A percentile compares a stretch with the other conserved stretches of the same genome.
Conservation (phyloP, 1,284 basidiomycete species). For the Flammula alnicola region DNA sequence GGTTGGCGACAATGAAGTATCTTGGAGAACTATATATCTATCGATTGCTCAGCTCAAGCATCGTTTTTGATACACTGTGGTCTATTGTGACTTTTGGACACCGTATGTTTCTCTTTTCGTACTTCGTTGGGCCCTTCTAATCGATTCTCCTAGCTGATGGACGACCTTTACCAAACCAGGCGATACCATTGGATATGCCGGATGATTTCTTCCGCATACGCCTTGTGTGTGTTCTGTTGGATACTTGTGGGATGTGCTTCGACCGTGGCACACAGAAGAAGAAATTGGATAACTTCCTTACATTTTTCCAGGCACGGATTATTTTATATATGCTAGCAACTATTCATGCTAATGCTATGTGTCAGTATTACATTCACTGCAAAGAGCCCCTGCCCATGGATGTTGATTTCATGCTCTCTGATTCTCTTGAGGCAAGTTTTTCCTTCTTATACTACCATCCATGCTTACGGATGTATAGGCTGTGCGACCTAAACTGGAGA, state of each 20-base stretch:
- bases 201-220: constrained; percentile 97
- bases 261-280: constrained; percentile 89
- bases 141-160: constrained; percentile 69
- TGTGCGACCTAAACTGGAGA: constrained; percentile 75
- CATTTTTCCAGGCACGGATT: constrained; percentile 84
- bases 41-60: constrained; percentile 85
- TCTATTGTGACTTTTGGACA: constrained; percentile 95
- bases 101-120: constrained; percentile 58
- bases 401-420: constrained; percentile 94
- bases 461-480: constrained; percentile 50
- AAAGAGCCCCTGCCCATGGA: constrained; percentile 94
- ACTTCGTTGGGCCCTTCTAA: constrained; percentile 11
- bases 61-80: constrained; percentile 96
- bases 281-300: constrained; percentile 91
- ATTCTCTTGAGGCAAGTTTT: constrained; percentile 82
- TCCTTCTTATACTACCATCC: neutral
- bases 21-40: constrained; percentile 98
- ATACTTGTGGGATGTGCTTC: constrained; percentile 98
- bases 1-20: constrained; percentile 91
- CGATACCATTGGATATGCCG: constrained; percentile 83
- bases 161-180: constrained; percentile 82
- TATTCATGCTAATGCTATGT: too few species aligned
- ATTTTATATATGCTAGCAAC: too few species aligned
- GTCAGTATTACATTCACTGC: constrained; percentile 90
- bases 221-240: constrained; percentile 89